phyloP scores from a whole-genome alignment of 208 protist genomes.

The Balamuthia mandrillaris region DNA sequence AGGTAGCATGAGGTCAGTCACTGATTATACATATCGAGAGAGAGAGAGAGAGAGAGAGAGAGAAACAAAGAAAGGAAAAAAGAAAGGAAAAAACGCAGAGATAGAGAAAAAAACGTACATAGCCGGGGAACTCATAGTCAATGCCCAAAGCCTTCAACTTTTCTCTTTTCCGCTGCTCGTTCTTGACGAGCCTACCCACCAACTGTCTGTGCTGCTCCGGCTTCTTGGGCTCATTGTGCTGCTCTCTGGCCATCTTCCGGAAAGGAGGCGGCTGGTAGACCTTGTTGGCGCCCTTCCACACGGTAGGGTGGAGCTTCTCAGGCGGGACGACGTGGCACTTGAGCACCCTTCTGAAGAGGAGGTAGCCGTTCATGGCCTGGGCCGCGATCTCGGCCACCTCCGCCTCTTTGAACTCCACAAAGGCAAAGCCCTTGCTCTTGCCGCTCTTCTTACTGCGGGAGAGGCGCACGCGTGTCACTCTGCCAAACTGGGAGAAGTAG shows the following conservation, averaged over 20 bases:
- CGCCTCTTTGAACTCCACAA: slow-evolving; percentile 51
- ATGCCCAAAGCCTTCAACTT: slow-evolving; percentile 47
- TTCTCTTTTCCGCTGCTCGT: slow-evolving; percentile 33
- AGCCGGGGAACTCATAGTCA: slow-evolving; percentile 60
- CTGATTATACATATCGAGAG: no score
- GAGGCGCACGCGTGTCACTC: slow-evolving; percentile 26
- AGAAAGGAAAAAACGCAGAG: no score
- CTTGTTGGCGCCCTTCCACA: slow-evolving; percentile 37
- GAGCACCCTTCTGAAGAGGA: slow-evolving; percentile 45
- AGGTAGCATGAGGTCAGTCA: no score
- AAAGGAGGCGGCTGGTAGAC: not conserved
- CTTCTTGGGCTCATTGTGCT: not conserved
- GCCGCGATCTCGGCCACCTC: slow-evolving; percentile 55
- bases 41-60: no score
- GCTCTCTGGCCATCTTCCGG: not conserved
- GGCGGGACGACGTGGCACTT: slow-evolving; percentile 27
- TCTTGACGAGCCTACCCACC: slow-evolving; percentile 3
- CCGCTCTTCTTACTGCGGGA: slow-evolving; percentile 53
- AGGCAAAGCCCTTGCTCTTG: slow-evolving; percentile 56
- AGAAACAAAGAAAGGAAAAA: no score
- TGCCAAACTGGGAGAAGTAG: slow-evolving; percentile 63
- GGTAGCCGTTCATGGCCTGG: slow-evolving; percentile 59
- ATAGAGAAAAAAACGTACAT: no score
- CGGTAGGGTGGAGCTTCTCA: slow-evolving; percentile 35
- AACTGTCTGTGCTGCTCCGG: slow-evolving; percentile 5